These are phyloP conservation scores for Euphorbia celastroides DNA, from an alignment of 441 rosid species.

Conservation along the genomic window DNA sequence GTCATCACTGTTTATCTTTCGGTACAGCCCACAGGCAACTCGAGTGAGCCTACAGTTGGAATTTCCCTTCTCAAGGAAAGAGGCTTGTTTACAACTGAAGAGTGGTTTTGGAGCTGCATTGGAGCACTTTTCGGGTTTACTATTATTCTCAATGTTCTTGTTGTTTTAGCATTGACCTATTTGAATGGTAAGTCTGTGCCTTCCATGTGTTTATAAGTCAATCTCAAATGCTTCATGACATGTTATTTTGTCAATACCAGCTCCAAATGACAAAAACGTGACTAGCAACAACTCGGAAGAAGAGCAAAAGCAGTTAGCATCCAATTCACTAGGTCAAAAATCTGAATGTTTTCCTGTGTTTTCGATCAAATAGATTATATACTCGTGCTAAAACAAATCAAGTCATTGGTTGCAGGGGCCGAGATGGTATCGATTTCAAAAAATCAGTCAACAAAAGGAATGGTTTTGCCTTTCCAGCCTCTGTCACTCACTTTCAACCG, in stretches of 20 bases:
- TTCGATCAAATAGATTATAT: background rate
- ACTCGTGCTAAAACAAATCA: background rate
- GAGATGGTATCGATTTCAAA: slow-evolving; percentile 24
- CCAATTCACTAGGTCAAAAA: slow-evolving; percentile 10
- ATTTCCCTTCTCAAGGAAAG: slow-evolving; percentile 41
- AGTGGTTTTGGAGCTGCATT: slow-evolving; percentile 51
- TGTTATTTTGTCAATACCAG: slow-evolving; percentile 27
- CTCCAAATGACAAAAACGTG: slow-evolving; percentile 36
- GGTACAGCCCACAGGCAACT: slow-evolving; percentile 33
- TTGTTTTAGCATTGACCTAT: slow-evolving; percentile 45
- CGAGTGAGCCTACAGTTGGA: slow-evolving; percentile 40
- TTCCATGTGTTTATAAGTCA: background rate
- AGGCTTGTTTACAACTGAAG: slow-evolving; percentile 47
- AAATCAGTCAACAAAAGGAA: slow-evolving; percentile 30
- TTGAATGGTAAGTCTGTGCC: slow-evolving; percentile 39
- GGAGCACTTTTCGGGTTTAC: slow-evolving; percentile 47
- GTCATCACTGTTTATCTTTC: background rate
- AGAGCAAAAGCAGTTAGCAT: background rate
- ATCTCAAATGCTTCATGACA: background rate
- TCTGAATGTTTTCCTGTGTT: too few relatives aligned
- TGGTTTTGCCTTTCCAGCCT: slow-evolving; percentile 51
- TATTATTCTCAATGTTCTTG: slow-evolving; percentile 44
- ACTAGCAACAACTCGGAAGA: slow-evolving; percentile 5
- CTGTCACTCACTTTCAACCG: slow-evolving; percentile 46
- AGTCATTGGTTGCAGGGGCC: slow-evolving; percentile 20